These are phyloP conservation scores for Cupressus sempervirens DNA, from an alignment of 75 land plant genomes.

Conservation along the genomic window DNA sequence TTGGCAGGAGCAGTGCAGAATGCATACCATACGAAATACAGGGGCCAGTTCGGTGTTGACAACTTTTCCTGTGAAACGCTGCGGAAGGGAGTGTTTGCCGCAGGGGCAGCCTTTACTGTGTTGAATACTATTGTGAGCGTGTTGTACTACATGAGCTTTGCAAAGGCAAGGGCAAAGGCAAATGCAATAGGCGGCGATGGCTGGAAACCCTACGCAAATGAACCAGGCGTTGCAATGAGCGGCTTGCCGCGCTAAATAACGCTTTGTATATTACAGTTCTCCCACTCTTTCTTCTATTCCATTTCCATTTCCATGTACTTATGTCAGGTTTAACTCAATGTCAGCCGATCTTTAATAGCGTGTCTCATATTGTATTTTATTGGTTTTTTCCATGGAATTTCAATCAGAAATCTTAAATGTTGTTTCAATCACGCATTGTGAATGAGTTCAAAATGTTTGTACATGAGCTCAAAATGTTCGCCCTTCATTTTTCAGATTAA, in stretches of 20 bases:
- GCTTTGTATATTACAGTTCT: not conserved
- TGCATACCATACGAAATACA: constrained; percentile 72
- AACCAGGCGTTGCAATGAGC: not conserved
- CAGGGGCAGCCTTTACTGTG: constrained; percentile 77
- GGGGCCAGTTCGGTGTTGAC: constrained; percentile 2
- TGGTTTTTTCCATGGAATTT: too few relatives aligned
- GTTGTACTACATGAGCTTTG: constrained; percentile 48
- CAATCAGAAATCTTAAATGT: too few relatives aligned
- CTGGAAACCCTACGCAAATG: not conserved
- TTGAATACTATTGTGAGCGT: constrained; percentile 58
- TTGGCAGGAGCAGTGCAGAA: constrained; percentile 69
- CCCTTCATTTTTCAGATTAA: too few relatives aligned
- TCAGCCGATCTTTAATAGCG: too few relatives aligned
- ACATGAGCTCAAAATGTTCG: too few relatives aligned
- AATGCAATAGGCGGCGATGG: not conserved
- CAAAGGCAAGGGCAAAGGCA: constrained; percentile 29
- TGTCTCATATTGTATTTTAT: too few relatives aligned
- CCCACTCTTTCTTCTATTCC: not conserved
- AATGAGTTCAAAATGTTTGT: too few relatives aligned
- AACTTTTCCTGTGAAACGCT: constrained; percentile 40
- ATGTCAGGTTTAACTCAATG: not conserved
- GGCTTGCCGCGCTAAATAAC: not conserved
- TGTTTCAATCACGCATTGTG: too few relatives aligned
- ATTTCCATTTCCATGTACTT: not conserved
- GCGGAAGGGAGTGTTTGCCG: constrained; percentile 79